These are phyloP conservation scores for Macaranga tanarius DNA, from an alignment of 441 rosid species.

Conservation along the genomic window DNA sequence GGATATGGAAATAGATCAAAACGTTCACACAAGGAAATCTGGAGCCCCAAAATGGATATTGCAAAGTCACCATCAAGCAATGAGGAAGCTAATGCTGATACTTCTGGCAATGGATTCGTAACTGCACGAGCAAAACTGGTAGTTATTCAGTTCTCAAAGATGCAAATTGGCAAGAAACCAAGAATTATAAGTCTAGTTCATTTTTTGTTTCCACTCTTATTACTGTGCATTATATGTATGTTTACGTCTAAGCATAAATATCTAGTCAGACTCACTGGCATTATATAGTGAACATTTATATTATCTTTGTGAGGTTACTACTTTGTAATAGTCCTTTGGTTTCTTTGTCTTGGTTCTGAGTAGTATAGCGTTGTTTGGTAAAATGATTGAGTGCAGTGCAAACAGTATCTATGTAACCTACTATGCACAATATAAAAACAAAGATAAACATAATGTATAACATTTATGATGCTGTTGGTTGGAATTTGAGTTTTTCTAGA, in stretches of 20 bases:
- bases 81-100: conserved; percentile 49
- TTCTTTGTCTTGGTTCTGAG: not conserved
- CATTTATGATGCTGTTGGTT: not conserved
- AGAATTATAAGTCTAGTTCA: not conserved
- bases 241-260: conserved; percentile 1
- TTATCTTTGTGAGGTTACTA: conserved; percentile 1
- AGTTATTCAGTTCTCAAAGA: conserved; percentile 21
- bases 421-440: not conserved
- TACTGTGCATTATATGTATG: not conserved
- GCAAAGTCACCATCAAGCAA: conserved; percentile 37
- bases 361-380: too few relatives aligned
- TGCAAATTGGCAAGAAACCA: not conserved
- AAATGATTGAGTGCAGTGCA: not conserved
- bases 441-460: not conserved
- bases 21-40: conserved; percentile 55
- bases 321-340: not conserved
- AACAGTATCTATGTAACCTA: not conserved
- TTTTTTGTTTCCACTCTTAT: not conserved
- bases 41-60: conserved; percentile 39
- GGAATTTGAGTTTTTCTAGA: not conserved
- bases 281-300: not conserved
- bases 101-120: conserved; percentile 69
- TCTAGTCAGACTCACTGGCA: not conserved
- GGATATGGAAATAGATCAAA: conserved; percentile 51
- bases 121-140: conserved; percentile 91